These are phyloP conservation scores for Trichodelitschia bisporula DNA, from an alignment of 495 filamentous ascomycete genomes.

Conservation along the genomic window DNA sequence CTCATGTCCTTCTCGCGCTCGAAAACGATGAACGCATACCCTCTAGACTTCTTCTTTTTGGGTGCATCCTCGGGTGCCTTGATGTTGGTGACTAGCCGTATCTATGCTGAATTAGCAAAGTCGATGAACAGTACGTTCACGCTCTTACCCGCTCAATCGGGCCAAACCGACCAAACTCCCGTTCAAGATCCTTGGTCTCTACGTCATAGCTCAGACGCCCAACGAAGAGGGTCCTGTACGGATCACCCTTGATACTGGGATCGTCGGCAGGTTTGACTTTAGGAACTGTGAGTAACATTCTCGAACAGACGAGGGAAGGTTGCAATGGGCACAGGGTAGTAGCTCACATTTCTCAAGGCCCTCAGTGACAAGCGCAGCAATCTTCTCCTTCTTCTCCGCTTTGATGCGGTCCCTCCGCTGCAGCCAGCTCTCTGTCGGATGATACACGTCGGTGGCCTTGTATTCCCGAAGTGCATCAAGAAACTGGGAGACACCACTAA, in stretches of 20 bases:
- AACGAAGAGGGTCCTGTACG: conserved; percentile 87
- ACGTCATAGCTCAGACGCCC: conserved; percentile 72
- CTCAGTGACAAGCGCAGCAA: conserved; percentile 38
- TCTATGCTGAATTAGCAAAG: neutral
- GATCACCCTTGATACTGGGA: conserved; percentile 68
- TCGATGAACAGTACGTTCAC: neutral
- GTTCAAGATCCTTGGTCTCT: conserved; percentile 70
- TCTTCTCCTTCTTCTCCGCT: conserved; percentile 43
- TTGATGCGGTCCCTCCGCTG: conserved; percentile 60
- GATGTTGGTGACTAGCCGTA: conserved; percentile 28
- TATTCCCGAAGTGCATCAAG: conserved; percentile 44
- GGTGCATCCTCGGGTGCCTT: conserved; percentile 29
- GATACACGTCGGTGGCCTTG: conserved; percentile 45
- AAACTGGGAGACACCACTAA: conserved; percentile 49
- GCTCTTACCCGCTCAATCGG: conserved; percentile 69
- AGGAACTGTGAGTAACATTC: conserved; percentile 3
- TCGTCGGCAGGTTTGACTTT: conserved; percentile 25
- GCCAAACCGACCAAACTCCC: conserved; percentile 84
- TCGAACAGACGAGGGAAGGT: neutral
- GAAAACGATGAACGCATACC: conserved; percentile 94
- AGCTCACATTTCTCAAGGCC: conserved; percentile 41
- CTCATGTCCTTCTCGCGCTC: conserved; percentile 98
- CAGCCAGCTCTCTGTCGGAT: conserved; percentile 78
- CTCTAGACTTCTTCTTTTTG: conserved; percentile 57
- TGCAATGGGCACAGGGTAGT: conserved; percentile 1